Evolutionary conservation across 441 rosid species (phyloP).

Genomic region (Gossypium davidsonii): DNA sequence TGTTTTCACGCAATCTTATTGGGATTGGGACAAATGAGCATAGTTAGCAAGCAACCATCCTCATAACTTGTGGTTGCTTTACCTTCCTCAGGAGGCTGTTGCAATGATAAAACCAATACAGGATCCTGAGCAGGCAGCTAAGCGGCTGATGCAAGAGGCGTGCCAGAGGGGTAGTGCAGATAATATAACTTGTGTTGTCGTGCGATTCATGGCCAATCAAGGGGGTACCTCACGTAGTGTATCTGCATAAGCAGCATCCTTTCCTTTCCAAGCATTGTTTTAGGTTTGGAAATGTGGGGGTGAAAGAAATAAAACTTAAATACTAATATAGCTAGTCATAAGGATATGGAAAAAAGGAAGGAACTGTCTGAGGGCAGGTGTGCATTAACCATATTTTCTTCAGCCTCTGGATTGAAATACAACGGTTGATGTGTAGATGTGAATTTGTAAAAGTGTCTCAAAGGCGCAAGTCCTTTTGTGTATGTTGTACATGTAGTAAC

Average conservation of each 20-base stretch:
- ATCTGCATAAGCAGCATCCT: conserved; percentile 9
- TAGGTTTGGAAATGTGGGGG: background rate
- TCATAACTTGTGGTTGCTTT: background rate
- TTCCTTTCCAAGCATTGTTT: no score
- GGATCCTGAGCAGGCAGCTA: conserved; percentile 85
- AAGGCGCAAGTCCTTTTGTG: conserved; percentile 9
- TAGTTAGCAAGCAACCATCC: background rate
- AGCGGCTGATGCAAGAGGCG: conserved; percentile 78
- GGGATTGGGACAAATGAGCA: background rate
- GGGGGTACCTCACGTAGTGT: background rate
- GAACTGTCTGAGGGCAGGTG: conserved; percentile 19
- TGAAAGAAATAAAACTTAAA: conserved; percentile 17
- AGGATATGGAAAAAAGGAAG: background rate
- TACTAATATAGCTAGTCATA: conserved; percentile 7
- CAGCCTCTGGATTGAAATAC: conserved; percentile 19
- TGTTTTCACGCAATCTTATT: background rate
- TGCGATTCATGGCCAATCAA: conserved; percentile 63
- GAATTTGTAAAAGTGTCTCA: conserved; percentile 28
- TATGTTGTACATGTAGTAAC: conserved; percentile 30
- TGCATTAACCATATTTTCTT: conserved; percentile 11
- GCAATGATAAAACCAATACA: conserved; percentile 54
- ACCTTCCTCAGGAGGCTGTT: conserved; percentile 71
- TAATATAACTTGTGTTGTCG: conserved; percentile 90
- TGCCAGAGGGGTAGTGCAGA: conserved; percentile 92
- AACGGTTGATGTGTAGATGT: conserved; percentile 10